These are phyloP conservation scores for Vanilla planifolia DNA, from an alignment of 106 monocot genomes.

Conservation along the genomic window DNA sequence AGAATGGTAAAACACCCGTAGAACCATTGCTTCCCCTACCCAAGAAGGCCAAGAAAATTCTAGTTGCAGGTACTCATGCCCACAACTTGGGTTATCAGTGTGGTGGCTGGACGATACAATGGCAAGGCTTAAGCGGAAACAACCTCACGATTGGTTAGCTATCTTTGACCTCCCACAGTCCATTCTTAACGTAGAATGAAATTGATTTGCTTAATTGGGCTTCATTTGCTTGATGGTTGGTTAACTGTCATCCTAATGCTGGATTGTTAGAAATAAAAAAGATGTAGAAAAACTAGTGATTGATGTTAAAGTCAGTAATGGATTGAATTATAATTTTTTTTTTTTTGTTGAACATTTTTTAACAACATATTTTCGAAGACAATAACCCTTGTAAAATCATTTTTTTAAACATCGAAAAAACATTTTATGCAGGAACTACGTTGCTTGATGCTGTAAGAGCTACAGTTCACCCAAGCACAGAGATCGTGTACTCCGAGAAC, in stretches of 20 bases:
- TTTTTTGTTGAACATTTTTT: no score
- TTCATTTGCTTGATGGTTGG: no score
- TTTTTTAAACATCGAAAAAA: no score
- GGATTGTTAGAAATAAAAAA: no score
- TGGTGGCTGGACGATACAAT: constrained; percentile 55
- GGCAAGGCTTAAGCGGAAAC: constrained; percentile 56
- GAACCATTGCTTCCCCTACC: constrained; percentile 40
- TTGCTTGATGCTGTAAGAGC: constrained; percentile 18
- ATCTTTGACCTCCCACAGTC: neutral
- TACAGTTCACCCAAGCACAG: constrained; percentile 20
- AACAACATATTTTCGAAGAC: no score
- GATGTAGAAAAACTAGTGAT: no score
- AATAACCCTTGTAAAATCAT: no score
- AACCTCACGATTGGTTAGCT: constrained; percentile 30
- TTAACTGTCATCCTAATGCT: no score
- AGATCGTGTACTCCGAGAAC: constrained; percentile 32
- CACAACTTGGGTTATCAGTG: constrained; percentile 52
- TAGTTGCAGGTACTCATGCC: constrained; percentile 52
- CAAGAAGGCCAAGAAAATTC: constrained; percentile 44
- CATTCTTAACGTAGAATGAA: no score
- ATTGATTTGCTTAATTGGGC: no score
- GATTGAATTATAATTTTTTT: no score
- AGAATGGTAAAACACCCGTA: constrained; percentile 29
- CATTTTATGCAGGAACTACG: constrained; percentile 7
- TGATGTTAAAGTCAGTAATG: no score